Percentiles rank a stretch among this genome's conserved stretches.
These are phyloP conservation scores for Mycena pura DNA, from an alignment of 768 basidiomycete genomes.

Conservation along the genomic window DNA sequence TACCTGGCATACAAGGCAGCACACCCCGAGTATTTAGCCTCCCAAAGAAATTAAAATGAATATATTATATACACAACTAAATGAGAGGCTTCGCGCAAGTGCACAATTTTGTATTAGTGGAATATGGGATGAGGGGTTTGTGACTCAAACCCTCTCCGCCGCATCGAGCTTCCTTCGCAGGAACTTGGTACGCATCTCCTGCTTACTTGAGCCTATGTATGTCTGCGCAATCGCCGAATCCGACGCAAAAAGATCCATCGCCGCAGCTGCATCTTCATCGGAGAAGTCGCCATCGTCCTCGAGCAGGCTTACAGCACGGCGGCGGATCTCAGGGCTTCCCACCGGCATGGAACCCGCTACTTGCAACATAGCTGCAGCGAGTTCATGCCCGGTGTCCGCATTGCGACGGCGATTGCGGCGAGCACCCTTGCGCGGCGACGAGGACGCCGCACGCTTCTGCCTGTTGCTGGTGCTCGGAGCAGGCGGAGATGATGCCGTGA, in stretches of 20 bases:
- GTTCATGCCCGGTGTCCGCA: constrained; percentile 2
- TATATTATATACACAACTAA: not conserved
- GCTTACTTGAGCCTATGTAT: not conserved
- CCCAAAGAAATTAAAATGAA: not conserved
- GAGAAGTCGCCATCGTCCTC: constrained; percentile 18
- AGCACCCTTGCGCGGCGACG: not conserved
- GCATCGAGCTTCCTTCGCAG: not conserved
- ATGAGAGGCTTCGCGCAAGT: not conserved
- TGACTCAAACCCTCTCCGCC: too few species aligned
- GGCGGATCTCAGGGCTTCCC: constrained; percentile 7
- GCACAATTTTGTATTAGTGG: too few species aligned
- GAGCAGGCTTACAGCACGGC: constrained; percentile 1
- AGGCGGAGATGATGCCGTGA: not conserved
- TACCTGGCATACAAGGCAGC: not conserved
- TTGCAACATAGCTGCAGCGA: constrained; percentile 13
- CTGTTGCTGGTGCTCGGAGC: too few species aligned
- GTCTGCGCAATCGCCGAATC: constrained; percentile 10
- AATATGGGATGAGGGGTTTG: too few species aligned
- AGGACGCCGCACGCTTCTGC: constrained; percentile 6
- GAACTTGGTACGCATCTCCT: constrained; percentile 4
- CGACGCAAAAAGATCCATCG: constrained; percentile 10
- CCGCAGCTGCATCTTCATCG: not conserved
- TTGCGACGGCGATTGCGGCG: not conserved
- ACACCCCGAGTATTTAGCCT: not conserved
- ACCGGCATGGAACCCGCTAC: not conserved